Percentiles rank a stretch among this genome's conserved stretches.
Conservation (phyloP, 495 filamentous ascomycete species). For the Pseudevernia furfuracea region DNA sequence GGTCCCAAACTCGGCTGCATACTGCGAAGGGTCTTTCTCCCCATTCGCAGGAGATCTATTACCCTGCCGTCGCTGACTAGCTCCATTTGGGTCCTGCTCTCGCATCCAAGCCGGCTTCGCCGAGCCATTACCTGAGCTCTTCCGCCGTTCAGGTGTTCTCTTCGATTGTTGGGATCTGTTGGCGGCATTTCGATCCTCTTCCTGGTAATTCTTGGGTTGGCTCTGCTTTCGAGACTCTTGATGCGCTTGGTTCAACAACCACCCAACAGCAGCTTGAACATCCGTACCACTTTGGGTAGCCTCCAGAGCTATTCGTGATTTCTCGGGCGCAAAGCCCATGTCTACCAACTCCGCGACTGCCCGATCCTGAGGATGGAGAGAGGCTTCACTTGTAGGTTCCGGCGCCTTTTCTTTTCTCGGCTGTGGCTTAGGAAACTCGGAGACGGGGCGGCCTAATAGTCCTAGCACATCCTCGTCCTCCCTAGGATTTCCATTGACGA, state of each 20-base stretch:
- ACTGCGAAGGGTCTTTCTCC: slow-evolving; percentile 71
- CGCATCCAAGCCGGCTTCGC: slow-evolving; percentile 42
- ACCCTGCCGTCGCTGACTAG: slow-evolving; percentile 38
- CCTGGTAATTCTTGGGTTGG: slow-evolving; percentile 30
- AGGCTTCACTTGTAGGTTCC: slow-evolving; percentile 34
- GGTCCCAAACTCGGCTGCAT: slow-evolving; percentile 72
- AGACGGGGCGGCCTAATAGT: slow-evolving; percentile 76
- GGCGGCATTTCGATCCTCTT: slow-evolving; percentile 22
- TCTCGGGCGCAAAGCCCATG: slow-evolving; percentile 85
- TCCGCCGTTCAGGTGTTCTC: slow-evolving; percentile 31
- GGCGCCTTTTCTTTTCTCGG: slow-evolving; percentile 34
- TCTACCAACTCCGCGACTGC: slow-evolving; percentile 88
- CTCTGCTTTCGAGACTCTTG: slow-evolving; percentile 55
- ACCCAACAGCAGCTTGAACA: slow-evolving; percentile 81
- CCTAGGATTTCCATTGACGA: slow-evolving; percentile 4
- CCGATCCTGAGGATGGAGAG: slow-evolving; percentile 59
- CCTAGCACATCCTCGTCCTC: slow-evolving; percentile 84
- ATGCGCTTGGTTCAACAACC: slow-evolving; percentile 87
- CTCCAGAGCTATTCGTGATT: slow-evolving; percentile 65
- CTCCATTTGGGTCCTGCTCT: slow-evolving; percentile 28
- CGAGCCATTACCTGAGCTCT: slow-evolving; percentile 36
- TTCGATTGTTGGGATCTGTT: slow-evolving; percentile 31
- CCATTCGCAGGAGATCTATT: slow-evolving; percentile 51
- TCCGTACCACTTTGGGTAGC: slow-evolving; percentile 72
- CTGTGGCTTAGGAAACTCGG: slow-evolving; percentile 53